A percentile compares a stretch with the other conserved stretches of the same genome.
These are phyloP conservation scores for Cornus controversa DNA, from an alignment of 148 eudicot species.

Conservation along the genomic window DNA sequence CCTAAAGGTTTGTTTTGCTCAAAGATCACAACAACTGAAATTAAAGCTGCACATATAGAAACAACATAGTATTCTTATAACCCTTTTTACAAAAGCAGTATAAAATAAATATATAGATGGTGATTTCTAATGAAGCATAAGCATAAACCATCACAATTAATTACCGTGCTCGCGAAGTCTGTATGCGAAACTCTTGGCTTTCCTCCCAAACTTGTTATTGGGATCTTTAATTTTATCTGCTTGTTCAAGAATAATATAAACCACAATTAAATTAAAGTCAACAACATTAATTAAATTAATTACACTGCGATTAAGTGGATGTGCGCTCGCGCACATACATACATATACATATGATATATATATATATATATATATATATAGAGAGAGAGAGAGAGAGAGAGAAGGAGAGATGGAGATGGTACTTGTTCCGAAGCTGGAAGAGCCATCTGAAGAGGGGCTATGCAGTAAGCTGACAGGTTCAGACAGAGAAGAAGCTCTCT, in stretches of 20 bases:
- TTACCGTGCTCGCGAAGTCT: conserved; percentile 42
- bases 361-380: too few species aligned
- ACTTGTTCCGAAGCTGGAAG: conserved; percentile 17
- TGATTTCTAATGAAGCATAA: too few species aligned
- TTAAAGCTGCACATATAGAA: too few species aligned
- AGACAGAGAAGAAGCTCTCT: conserved; percentile 18
- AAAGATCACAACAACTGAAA: too few species aligned
- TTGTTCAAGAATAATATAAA: background rate
- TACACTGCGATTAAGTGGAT: background rate
- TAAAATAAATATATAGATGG: too few species aligned
- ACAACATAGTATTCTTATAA: too few species aligned
- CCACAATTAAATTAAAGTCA: background rate
- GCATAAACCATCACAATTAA: too few species aligned
- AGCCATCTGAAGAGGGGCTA: conserved; percentile 15
- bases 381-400: background rate
- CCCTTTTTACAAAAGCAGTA: too few species aligned
- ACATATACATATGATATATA: too few species aligned
- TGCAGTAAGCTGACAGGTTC: conserved; percentile 18
- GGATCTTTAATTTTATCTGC: conserved; percentile 19
- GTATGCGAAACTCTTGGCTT: conserved; percentile 26
- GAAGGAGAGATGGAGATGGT: background rate
- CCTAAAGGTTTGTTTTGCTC: too few species aligned
- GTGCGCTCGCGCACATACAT: too few species aligned
- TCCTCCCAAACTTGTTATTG: conserved; percentile 25
- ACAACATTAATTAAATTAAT: too few species aligned